Evolutionary conservation across 352 stramenopile species (phyloP).

Genomic region (Phytopythium cucurbitacearum): DNA sequence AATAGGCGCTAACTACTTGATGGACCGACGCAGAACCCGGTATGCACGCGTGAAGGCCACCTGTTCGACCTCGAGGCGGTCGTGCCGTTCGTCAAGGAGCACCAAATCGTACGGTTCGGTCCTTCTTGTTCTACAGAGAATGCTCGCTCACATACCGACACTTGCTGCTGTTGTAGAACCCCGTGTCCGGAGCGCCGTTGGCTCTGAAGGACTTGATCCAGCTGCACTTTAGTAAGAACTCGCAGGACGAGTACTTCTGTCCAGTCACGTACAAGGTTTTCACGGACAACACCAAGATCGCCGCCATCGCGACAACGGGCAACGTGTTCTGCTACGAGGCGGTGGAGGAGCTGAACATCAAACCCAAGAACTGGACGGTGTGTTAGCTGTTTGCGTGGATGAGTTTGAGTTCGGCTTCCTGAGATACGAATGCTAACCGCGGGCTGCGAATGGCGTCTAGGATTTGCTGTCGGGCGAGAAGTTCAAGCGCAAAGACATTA

Average conservation of each 20-base stretch:
- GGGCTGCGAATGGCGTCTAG: conserved; percentile 7
- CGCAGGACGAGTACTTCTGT: conserved; percentile 74
- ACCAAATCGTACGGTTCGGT: conserved; percentile 79
- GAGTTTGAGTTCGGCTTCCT: background rate
- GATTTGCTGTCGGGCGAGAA: conserved; percentile 93
- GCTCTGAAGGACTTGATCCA: conserved; percentile 93
- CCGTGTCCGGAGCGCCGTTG: conserved; percentile 91
- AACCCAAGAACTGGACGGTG: conserved; percentile 95
- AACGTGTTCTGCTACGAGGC: conserved; percentile 98
- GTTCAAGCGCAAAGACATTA: conserved; percentile 92
- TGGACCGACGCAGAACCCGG: conserved; percentile 65
- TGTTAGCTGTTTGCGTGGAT: background rate
- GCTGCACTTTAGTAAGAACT: conserved; percentile 82
- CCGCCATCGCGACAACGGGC: conserved; percentile 67
- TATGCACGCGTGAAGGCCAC: conserved; percentile 93
- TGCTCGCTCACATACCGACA: background rate
- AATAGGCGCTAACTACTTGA: background rate
- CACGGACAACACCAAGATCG: conserved; percentile 87
- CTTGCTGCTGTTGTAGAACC: conserved; percentile 65
- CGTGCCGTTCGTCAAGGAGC: conserved; percentile 94
- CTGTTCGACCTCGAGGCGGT: conserved; percentile 97
- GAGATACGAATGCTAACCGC: too few species aligned
- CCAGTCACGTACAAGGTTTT: conserved; percentile 97
- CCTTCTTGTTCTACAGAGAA: background rate
- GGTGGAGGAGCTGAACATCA: conserved; percentile 98